phyloP scores from a whole-genome alignment of 2,329 filamentous ascomycete genomes.

The Blastomyces gilchristii region DNA sequence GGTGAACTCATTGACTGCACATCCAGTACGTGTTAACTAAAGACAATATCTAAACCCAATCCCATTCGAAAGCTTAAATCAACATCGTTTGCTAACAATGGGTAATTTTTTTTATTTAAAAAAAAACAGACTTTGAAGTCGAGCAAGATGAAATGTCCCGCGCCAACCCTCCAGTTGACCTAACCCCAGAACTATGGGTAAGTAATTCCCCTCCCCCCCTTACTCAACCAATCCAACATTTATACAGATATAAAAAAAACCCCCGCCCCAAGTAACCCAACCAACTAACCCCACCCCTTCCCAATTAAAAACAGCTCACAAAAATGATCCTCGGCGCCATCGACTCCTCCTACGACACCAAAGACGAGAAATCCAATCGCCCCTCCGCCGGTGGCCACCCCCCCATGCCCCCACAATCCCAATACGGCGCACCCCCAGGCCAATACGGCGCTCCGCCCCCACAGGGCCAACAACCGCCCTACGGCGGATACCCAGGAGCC shows the following conservation, averaged over 20 bases:
- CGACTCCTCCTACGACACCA: constrained; percentile 54
- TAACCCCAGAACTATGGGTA: constrained; percentile 56
- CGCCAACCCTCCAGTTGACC: constrained; percentile 50
- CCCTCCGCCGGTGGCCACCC: constrained; percentile 22
- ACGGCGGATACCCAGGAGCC: too few species aligned
- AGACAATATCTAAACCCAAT: background rate
- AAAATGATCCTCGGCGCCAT: constrained; percentile 59
- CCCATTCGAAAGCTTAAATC: background rate
- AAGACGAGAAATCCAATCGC: constrained; percentile 49
- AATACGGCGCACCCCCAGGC: constrained; percentile 24
- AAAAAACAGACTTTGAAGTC: constrained; percentile 50
- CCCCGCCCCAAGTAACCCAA: constrained; percentile 13
- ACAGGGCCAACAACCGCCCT: constrained; percentile 7
- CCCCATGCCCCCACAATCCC: constrained; percentile 22
- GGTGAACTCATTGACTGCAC: constrained; percentile 57
- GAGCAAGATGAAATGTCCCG: constrained; percentile 57
- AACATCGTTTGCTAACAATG: background rate
- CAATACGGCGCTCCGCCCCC: constrained; percentile 29
- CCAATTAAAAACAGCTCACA: constrained; percentile 37
- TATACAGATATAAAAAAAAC: too few species aligned
- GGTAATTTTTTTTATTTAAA: background rate
- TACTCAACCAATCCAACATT: background rate
- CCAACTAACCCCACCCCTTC: background rate
- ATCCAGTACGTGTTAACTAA: constrained; percentile 45
- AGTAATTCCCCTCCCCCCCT: constrained; percentile 9